phyloP scores from a whole-genome alignment of 2,329 filamentous ascomycete genomes.

The Cytospora schulzeri region DNA sequence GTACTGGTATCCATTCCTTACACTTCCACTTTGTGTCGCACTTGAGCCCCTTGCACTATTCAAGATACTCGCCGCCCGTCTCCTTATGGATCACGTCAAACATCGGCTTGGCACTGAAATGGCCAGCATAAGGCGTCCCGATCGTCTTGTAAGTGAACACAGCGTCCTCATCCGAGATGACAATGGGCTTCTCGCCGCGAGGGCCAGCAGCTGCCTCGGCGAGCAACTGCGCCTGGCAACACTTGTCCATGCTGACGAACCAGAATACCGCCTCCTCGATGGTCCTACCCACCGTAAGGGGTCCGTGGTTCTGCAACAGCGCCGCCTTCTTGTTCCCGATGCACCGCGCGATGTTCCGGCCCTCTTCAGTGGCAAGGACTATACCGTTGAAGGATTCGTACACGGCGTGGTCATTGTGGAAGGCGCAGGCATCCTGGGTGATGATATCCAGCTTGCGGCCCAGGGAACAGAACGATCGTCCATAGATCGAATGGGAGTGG shows the following conservation, averaged over 20 bases:
- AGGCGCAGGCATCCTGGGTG: constrained; percentile 63
- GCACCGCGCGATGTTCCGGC: constrained; percentile 48
- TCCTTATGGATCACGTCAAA: constrained; percentile 58
- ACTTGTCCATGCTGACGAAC: constrained; percentile 55
- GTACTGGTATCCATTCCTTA: too few species aligned
- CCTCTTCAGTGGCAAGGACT: constrained; percentile 55
- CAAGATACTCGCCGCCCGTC: constrained; percentile 25
- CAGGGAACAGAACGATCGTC: constrained; percentile 61
- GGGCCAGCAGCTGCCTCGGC: constrained; percentile 64
- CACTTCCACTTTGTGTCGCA: background rate
- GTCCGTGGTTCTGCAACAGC: constrained; percentile 57
- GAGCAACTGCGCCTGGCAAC: constrained; percentile 51
- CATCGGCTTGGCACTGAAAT: constrained; percentile 70
- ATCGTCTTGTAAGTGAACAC: constrained; percentile 67
- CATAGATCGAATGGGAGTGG: constrained; percentile 58
- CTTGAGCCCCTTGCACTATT: background rate
- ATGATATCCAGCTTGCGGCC: constrained; percentile 66
- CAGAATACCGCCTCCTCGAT: constrained; percentile 57
- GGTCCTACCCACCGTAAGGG: constrained; percentile 52
- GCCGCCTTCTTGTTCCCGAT: constrained; percentile 54
- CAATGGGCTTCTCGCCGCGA: constrained; percentile 63
- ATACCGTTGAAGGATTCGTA: constrained; percentile 47
- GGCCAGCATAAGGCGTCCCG: constrained; percentile 63
- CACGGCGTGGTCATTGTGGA: constrained; percentile 53
- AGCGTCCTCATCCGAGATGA: constrained; percentile 70